Base-by-base conservation (phyloP, 1,284 basidiomycete genomes). In the Wallemia ichthyophaga region DNA sequence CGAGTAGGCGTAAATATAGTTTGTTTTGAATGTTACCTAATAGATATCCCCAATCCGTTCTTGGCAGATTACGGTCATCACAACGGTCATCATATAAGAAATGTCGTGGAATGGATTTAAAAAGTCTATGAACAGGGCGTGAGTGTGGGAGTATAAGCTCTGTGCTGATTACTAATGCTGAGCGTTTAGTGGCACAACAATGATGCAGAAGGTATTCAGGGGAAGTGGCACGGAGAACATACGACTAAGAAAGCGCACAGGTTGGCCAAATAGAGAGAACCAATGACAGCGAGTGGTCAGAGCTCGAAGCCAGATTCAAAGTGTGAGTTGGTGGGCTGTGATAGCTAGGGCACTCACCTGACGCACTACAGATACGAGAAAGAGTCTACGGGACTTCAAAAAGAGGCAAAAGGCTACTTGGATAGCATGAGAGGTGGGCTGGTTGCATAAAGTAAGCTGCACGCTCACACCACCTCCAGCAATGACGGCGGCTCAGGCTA, bases 361-460 rank as follows among this genome's bases (percentile, higher is more conserved):
- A n/a, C n/a, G n/a, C n/a, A n/a, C n/a, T 37, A 24, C 68, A 94
- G 88, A 37, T 86, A 83, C 70, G 89, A 94, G 76, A 94, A 92
- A 74, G 89, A 94, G 74, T 82, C 82, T 58, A 81, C 82, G 65
- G 77, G 78, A 3, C 71, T 99, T 58, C 91, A 96, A 72, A 95
- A 95, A 71, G 88, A 95, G 65, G 84, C 85, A 65, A 98, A 96
- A 73, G 78, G 78, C 0, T 98, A 96, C 67, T 78, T 91, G 64
- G 94, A 98, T 70, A 81, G 89, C 2, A 89, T 98, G 79, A 78
- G 84, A 68, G 78, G 86, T 86, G 64, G 64, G 78, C 70, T 59
- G 2, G 0, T 25, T 31, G 17, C 17, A 17, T 48, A 15, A 3
- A 17, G 2, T 60, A 25, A 1, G 23, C 13, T 56, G 25, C n/a